phyloP scores from a whole-genome alignment of 2,329 filamentous ascomycete species.

The Aspergillus sclerotialis region DNA sequence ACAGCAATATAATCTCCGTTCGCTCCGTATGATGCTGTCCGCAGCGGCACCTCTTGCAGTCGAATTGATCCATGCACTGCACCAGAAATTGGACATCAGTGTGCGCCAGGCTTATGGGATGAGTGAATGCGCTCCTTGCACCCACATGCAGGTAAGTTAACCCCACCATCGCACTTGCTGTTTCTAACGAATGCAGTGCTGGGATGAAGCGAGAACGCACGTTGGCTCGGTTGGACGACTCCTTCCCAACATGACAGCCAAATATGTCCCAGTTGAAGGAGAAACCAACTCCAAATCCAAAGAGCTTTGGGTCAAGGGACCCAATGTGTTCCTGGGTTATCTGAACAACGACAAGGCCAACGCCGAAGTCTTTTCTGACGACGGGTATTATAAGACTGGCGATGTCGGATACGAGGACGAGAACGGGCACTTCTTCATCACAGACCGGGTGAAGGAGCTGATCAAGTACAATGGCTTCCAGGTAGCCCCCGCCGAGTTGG shows the following conservation, averaged over 20 bases:
- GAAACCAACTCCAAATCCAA: slow-evolving; percentile 9
- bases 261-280: slow-evolving; percentile 5
- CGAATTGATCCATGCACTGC: slow-evolving; percentile 8
- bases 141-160: slow-evolving; percentile 8
- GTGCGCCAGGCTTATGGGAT: slow-evolving; percentile 11
- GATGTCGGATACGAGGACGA: slow-evolving; percentile 66
- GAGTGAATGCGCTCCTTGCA: slow-evolving; percentile 9
- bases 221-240: slow-evolving; percentile 9
- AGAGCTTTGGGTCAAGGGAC: slow-evolving; percentile 63
- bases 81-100: slow-evolving; percentile 3
- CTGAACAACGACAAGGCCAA: slow-evolving; percentile 64
- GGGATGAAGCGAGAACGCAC: slow-evolving; percentile 5
- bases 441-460: slow-evolving; percentile 60
- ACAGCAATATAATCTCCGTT: slow-evolving; percentile 3
- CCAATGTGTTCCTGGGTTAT: slow-evolving; percentile 71
- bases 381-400: slow-evolving; percentile 74
- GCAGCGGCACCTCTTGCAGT: slow-evolving; percentile 7
- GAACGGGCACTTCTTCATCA: slow-evolving; percentile 71
- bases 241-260: slow-evolving; percentile 12
- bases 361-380: slow-evolving; percentile 57
- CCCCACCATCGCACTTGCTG: neutral
- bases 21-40: slow-evolving; percentile 8
- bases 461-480: slow-evolving; percentile 59
- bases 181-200: slow-evolving; percentile 4
- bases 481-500: slow-evolving; percentile 56